Evolutionary conservation across 495 filamentous ascomycete genomes (phyloP).

Genomic region (Aspergillus biplanus): DNA sequence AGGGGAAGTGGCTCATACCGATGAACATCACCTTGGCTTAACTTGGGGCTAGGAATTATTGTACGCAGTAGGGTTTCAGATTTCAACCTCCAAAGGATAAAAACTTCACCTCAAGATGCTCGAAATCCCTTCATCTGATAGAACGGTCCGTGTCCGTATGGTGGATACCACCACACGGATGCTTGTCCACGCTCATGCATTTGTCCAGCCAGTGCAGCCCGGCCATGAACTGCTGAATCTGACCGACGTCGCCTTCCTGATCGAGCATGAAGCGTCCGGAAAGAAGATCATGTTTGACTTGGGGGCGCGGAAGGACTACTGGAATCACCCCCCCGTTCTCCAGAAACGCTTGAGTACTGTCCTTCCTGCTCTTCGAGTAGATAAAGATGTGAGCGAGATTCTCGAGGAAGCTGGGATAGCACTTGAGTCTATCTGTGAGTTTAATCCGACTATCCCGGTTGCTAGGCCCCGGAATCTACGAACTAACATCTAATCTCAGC

Average conservation of each 20-base stretch:
- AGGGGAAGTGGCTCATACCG: not conserved
- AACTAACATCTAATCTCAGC: not conserved
- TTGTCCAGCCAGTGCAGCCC: slow-evolving; percentile 38
- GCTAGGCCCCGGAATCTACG: not conserved
- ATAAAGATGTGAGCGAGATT: slow-evolving; percentile 37
- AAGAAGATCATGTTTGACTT: slow-evolving; percentile 38
- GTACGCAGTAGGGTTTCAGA: not conserved
- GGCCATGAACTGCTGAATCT: slow-evolving; percentile 41
- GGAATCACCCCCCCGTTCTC: slow-evolving; percentile 27
- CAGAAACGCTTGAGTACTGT: slow-evolving; percentile 17
- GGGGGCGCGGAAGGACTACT: slow-evolving; percentile 34
- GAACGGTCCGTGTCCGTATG: slow-evolving; percentile 38
- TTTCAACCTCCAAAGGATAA: not conserved
- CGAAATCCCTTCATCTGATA: slow-evolving; percentile 16
- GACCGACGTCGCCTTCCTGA: slow-evolving; percentile 38
- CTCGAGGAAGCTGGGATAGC: slow-evolving; percentile 25
- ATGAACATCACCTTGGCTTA: not conserved
- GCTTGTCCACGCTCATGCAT: slow-evolving; percentile 31
- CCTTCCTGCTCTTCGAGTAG: slow-evolving; percentile 26
- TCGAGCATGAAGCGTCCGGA: slow-evolving; percentile 33
- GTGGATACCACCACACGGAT: slow-evolving; percentile 41
- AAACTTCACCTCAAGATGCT: not conserved
- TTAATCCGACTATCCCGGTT: not conserved
- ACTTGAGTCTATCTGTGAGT: slow-evolving; percentile 15
- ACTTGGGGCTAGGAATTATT: not conserved